Evolutionary conservation across 1,284 basidiomycete species (phyloP), one percentile per base, ranked within the genome.

Genomic region (Sanghuangporus weigelae): DNA sequence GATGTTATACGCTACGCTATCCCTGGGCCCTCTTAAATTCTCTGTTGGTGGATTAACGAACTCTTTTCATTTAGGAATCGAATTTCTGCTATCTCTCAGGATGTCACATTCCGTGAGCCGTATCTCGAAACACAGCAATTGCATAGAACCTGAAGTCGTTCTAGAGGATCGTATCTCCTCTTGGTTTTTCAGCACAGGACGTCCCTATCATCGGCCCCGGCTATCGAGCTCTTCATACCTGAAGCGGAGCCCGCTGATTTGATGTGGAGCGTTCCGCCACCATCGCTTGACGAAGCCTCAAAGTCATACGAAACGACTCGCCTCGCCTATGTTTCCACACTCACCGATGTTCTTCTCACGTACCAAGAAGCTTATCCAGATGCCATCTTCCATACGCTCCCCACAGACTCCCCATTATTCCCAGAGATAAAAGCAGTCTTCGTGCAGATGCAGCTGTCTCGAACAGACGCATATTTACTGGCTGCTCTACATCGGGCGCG

Each of bases 1-100:
- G 8, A 10, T 26, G 19, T n/a, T 23, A 10, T 26, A 14, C 16
- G n/a, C 14, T 53, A 21, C 48, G 31, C 12, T n/a, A 16, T 36
- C 35, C 31, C 10, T 14, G 23, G 44, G 3, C n/a, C 7, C 19
- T 11, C 53, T 36, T 21, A n/a, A 38, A 46, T 16, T 14, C 31
- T 12, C 7, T 35, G 48, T 31, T 12, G 26, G 35, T 2, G n/a
- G 23, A 40, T 49, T 49, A 38, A 49, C 46, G 36, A 40, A 4
- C 36, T 7, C 16, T 42, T 40, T 46, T 36, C 10, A 35, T 26
- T 42, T 74, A 86, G 77, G 93, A 95, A 76, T 89, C 89, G 69
- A 96, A 96, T 76, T 96, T 96, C 74, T 89, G 84, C 76, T 96
- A 94, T 73, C 79, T 96, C 5, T 84, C 92, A 0, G 93, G 92